Percentiles rank a stretch among this genome's conserved stretches.
These are phyloP conservation scores for Plenodomus biglobosus DNA, from an alignment of 2,329 filamentous ascomycete genomes.

Conservation along the genomic window DNA sequence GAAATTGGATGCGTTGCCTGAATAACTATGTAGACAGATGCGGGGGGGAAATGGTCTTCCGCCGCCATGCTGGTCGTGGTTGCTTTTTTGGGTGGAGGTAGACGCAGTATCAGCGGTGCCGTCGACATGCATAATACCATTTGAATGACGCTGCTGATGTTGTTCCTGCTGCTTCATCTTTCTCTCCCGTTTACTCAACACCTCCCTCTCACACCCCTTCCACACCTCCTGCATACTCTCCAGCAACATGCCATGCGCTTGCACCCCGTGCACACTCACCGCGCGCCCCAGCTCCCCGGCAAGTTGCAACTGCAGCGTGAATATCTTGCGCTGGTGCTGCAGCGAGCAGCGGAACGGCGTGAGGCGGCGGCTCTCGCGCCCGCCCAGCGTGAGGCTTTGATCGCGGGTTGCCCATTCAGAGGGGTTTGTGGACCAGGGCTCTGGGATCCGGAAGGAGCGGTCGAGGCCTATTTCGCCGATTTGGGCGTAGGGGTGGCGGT, in stretches of 20 bases:
- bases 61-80: too few relatives aligned
- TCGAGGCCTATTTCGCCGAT: conserved; percentile 79
- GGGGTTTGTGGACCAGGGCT: conserved; percentile 50
- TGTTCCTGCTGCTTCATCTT: conserved; percentile 27
- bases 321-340: conserved; percentile 67
- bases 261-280: conserved; percentile 73
- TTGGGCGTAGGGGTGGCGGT: conserved; percentile 63
- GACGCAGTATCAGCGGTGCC: background rate
- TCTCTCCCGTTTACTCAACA: conserved; percentile 61
- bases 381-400: conserved; percentile 63
- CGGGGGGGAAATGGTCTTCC: conserved; percentile 84
- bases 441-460: conserved; percentile 73
- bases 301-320: conserved; percentile 68
- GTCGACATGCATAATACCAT: too few relatives aligned
- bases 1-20: conserved; percentile 72
- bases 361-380: conserved; percentile 68
- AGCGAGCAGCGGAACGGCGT: conserved; percentile 69
- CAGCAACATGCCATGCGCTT: conserved; percentile 71
- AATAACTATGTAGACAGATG: conserved; percentile 93
- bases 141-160: background rate
- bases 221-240: conserved; percentile 66
- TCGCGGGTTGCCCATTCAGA: conserved; percentile 48
- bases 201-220: conserved; percentile 68
- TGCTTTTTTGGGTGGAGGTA: conserved; percentile 11
- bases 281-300: conserved; percentile 67